phyloP scores from a whole-genome alignment of 2,329 filamentous ascomycete genomes.

The Tolypocladium sp. region DNA sequence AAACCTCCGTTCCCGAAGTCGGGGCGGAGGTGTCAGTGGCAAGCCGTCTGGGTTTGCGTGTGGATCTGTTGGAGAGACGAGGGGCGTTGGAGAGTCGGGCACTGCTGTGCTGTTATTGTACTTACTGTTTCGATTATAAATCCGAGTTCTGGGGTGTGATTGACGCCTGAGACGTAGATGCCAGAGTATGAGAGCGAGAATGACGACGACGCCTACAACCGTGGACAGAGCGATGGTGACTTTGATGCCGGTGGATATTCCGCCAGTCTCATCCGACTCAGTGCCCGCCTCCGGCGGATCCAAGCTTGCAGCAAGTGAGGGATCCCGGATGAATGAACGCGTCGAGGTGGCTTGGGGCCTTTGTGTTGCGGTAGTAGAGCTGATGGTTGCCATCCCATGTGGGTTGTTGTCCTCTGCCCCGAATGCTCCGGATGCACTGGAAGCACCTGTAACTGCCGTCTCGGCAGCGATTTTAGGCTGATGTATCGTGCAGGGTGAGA shows the following conservation, averaged over 20 bases:
- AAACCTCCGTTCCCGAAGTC: slow-evolving; percentile 36
- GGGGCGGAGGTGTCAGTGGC: slow-evolving; percentile 34
- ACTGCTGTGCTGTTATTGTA: neutral
- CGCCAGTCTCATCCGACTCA: neutral
- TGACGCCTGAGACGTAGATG: slow-evolving; percentile 20
- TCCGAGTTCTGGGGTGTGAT: neutral
- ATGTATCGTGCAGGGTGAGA: neutral
- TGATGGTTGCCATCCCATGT: neutral
- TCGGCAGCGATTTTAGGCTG: neutral
- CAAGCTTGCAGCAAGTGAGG: slow-evolving; percentile 8
- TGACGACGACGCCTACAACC: slow-evolving; percentile 25
- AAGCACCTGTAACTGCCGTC: neutral
- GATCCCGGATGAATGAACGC: slow-evolving; percentile 7
- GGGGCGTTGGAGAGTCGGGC: slow-evolving; percentile 28
- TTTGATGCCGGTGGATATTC: slow-evolving; percentile 29
- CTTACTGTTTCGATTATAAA: neutral
- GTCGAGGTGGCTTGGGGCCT: neutral
- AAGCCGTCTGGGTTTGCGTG: slow-evolving; percentile 9
- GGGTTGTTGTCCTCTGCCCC: neutral
- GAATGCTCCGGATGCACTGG: neutral
- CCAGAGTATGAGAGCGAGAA: slow-evolving; percentile 24
- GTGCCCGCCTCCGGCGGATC: slow-evolving; percentile 1
- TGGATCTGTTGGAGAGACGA: slow-evolving; percentile 28
- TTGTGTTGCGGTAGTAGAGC: neutral
- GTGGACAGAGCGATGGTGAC: slow-evolving; percentile 35